A percentile compares a stretch with the other conserved stretches of the same genome.
Evolutionary conservation across 2,329 filamentous ascomycete species (phyloP).

Genomic region (Pseudogymnoascus sp.): DNA sequence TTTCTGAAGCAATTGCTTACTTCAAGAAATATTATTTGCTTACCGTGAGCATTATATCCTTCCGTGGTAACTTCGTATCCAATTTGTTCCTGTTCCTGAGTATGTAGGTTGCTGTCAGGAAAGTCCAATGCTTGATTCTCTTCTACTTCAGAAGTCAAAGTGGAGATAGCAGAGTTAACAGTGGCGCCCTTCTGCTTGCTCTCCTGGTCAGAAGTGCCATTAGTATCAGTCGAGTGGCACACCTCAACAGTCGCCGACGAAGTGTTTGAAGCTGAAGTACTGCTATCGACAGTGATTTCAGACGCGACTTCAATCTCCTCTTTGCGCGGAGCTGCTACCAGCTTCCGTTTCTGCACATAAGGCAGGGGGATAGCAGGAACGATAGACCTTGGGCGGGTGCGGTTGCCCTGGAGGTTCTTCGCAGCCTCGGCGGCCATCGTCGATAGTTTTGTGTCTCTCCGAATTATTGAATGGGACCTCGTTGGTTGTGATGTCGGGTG

Average conservation of each 20-base stretch:
- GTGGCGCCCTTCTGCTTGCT: neutral
- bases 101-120: neutral
- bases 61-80: neutral
- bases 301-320: conserved; percentile 19
- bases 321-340: conserved; percentile 21
- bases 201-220: neutral
- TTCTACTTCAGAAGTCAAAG: neutral
- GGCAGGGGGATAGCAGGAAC: conserved; percentile 28
- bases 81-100: neutral
- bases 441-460: conserved; percentile 19
- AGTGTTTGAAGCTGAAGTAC: conserved; percentile 5
- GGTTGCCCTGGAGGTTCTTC: conserved; percentile 27
- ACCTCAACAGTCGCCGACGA: conserved; percentile 1
- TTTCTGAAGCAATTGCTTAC: neutral
- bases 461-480: conserved; percentile 12
- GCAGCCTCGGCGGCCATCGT: conserved; percentile 22
- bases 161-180: neutral
- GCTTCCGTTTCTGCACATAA: conserved; percentile 28
- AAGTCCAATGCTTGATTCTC: neutral
- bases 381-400: conserved; percentile 23
- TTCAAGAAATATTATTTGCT: neutral
- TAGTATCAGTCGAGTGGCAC: neutral
- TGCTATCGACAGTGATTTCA: neutral
- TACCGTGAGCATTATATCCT: neutral
- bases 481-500: conserved; percentile 1